Conservation (phyloP, 2,329 filamentous ascomycete species). For the Colletotrichum melonis region DNA sequence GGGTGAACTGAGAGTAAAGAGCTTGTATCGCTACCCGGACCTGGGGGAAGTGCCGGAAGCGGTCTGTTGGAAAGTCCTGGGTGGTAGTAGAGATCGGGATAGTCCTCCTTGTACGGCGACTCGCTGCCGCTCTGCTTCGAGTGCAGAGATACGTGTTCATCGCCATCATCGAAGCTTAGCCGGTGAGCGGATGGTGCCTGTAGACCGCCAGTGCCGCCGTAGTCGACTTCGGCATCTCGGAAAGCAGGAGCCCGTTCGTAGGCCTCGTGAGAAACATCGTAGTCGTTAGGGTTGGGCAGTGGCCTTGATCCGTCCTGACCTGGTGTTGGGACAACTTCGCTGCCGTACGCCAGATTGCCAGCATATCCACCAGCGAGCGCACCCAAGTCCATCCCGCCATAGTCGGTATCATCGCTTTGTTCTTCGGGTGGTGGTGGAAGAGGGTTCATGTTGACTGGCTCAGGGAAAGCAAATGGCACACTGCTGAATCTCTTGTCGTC, state of each 20-base stretch:
- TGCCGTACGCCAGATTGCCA: constrained; percentile 62
- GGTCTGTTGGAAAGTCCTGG: constrained; percentile 78
- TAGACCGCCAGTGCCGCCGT: constrained; percentile 89
- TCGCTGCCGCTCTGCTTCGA: constrained; percentile 70
- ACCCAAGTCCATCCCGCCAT: constrained; percentile 77
- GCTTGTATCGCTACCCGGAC: constrained; percentile 71
- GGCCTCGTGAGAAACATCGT: constrained; percentile 46
- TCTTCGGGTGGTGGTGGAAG: constrained; percentile 63
- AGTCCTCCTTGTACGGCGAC: constrained; percentile 77
- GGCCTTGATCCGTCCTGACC: constrained; percentile 58
- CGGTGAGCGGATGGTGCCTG: constrained; percentile 79
- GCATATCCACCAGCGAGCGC: constrained; percentile 79
- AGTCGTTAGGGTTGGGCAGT: constrained; percentile 57
- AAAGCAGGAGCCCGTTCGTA: constrained; percentile 54
- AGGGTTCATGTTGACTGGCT: constrained; percentile 45
- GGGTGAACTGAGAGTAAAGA: constrained; percentile 59
- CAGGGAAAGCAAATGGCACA: constrained; percentile 57
- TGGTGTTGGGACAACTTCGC: constrained; percentile 55
- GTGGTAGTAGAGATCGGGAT: constrained; percentile 94
- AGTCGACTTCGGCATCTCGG: constrained; percentile 80
- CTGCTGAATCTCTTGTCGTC: constrained; percentile 75
- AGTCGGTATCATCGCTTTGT: constrained; percentile 78
- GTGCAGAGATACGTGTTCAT: constrained; percentile 75
- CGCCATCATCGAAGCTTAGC: constrained; percentile 92
- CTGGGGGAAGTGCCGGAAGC: constrained; percentile 71